Evolutionary conservation across 106 monocot genomes (phyloP), one percentile per base, ranked within the genome.

Genomic region (Xerophyta viscosa): DNA sequence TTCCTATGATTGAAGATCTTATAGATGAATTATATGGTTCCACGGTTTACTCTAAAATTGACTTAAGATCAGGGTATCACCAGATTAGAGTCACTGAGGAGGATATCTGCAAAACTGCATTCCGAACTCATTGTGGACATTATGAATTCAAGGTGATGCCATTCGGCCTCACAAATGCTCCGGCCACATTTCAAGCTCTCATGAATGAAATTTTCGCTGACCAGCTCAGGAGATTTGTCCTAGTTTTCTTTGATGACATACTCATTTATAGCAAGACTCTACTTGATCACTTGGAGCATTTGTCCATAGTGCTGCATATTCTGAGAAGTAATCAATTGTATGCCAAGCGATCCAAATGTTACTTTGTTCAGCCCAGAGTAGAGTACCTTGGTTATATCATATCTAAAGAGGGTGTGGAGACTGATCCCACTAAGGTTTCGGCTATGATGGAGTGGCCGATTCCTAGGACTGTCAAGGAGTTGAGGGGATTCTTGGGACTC

Each of bases 81-180:
- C 57, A 58, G n/a, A 42, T 58, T 12, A 20, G 21, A 2, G 21
- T 58, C 11, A 0, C 8, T 6, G 21, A 12, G 6, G 24, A 26
- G 21, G 24, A 58, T 39, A 17, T 26, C 8, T 11, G 13, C 15
- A 41, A 42, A 5, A 42, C 24, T 4, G 41, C 3, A 12, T 58
- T 58, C 25, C 0, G 41, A 0, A 57, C 39, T 3, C 57, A 58
- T n/a, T 4, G 25, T 42, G 41, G 39, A 0, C 41, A 41, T 22
- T 58, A 26, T n/a, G 23, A 58, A 42, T 39, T 33, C 0, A 4
- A 41, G 2, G 57, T 58, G 24, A 58, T 58, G 57, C 41, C 24
- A 2, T 41, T 58, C 23, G 51, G 9, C 20, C 23, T 50, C 10
- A 39, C 39, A 2, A 39, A 39, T 39, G 39, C 39, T 12, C 39